Percentiles rank a stretch among this genome's conserved stretches.
phyloP scores from a whole-genome alignment of 768 basidiomycete genomes.

The Pisolithus albus region DNA sequence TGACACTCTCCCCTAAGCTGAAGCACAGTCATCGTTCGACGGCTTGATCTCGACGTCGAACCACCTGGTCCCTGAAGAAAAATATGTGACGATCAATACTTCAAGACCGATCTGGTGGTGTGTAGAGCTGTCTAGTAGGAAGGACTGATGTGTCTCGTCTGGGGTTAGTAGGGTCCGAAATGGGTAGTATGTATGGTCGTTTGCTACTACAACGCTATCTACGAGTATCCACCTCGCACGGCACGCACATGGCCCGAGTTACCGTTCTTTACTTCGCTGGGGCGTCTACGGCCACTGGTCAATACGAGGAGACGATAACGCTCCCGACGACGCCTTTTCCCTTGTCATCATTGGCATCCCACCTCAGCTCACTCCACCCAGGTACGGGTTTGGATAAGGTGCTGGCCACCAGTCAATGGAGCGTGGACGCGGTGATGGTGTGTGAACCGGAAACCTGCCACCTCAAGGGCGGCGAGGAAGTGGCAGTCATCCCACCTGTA shows the following conservation, averaged over 20 bases:
- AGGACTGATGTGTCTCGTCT: conserved; percentile 40
- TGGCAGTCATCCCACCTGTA: conserved; percentile 77
- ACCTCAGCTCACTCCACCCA: conserved; percentile 52
- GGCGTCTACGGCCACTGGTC: conserved; percentile 64
- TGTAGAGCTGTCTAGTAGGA: conserved; percentile 38
- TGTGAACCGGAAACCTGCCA: conserved; percentile 43
- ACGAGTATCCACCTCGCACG: background rate
- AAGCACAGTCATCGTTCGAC: conserved; percentile 69
- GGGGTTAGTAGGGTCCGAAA: background rate
- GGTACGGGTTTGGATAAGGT: conserved; percentile 44
- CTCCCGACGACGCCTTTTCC: conserved; percentile 46
- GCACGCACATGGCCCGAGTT: conserved; percentile 15
- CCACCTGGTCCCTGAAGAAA: conserved; percentile 66
- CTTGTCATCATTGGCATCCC: conserved; percentile 42
- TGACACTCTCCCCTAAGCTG: conserved; percentile 32
- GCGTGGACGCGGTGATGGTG: conserved; percentile 76
- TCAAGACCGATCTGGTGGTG: conserved; percentile 44
- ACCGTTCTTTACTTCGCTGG: conserved; percentile 51
- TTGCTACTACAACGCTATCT: background rate
- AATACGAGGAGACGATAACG: conserved; percentile 44
- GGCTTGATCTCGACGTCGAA: conserved; percentile 92
- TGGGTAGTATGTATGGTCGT: background rate
- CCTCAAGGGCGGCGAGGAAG: conserved; percentile 64
- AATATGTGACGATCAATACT: conserved; percentile 42
- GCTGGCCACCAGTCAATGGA: conserved; percentile 62